Evolutionary conservation across 176 grass and related monocot genomes (phyloP).

Genomic region (Avena insularis): DNA sequence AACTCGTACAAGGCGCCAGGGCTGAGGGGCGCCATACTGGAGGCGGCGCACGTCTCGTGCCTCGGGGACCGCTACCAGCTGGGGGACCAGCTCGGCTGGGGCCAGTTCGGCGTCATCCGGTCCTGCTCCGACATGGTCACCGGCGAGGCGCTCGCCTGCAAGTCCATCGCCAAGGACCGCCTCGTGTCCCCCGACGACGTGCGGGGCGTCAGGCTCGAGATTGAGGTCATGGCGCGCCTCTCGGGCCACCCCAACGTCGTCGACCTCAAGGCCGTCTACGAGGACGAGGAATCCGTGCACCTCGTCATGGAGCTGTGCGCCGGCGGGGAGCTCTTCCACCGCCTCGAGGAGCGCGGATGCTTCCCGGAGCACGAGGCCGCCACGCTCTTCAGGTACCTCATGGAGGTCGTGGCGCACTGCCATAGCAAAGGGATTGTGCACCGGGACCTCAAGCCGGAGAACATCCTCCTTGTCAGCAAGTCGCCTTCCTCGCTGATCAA

Average conservation of each 20-base stretch:
- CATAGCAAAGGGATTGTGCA: slow-evolving; percentile 92
- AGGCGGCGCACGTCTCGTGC: slow-evolving; percentile 83
- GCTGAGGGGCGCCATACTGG: slow-evolving; percentile 63
- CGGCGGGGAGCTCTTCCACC: slow-evolving; percentile 92
- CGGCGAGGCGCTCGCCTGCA: slow-evolving; percentile 81
- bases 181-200: slow-evolving; percentile 80
- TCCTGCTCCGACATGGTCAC: slow-evolving; percentile 87
- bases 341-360: slow-evolving; percentile 73
- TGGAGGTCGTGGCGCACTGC: slow-evolving; percentile 91
- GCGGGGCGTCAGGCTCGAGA: slow-evolving; percentile 81
- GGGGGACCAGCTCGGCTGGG: slow-evolving; percentile 82
- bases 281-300: slow-evolving; percentile 83
- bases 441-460: slow-evolving; percentile 96
- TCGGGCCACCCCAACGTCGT: slow-evolving; percentile 95
- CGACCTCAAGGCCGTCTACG: slow-evolving; percentile 89
- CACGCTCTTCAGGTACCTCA: slow-evolving; percentile 74
- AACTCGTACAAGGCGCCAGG: slow-evolving; percentile 83
- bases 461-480: slow-evolving; percentile 90
- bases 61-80: slow-evolving; percentile 85
- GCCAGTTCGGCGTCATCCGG: slow-evolving; percentile 94
- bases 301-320: slow-evolving; percentile 98
- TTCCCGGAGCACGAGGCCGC: slow-evolving; percentile 85
- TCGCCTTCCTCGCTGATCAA: slow-evolving; percentile 77
- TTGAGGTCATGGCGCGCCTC: slow-evolving; percentile 93
- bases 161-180: slow-evolving; percentile 94